Percentiles rank a stretch among this genome's conserved stretches.
These are phyloP conservation scores for Tetragonia tetragonoides DNA, from an alignment of 148 eudicot genomes.

Conservation along the genomic window DNA sequence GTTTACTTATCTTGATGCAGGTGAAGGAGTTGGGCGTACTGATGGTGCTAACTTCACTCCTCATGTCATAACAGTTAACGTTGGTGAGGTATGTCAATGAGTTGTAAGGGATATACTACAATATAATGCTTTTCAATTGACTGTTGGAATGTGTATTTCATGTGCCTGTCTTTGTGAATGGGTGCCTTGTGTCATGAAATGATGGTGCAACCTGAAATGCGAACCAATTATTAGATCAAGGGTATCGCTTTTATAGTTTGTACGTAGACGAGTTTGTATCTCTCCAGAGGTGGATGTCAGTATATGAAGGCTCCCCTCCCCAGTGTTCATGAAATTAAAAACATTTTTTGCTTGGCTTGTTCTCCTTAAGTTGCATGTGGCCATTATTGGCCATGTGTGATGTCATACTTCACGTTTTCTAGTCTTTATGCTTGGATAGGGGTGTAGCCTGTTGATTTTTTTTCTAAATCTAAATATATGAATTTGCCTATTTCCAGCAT, in stretches of 20 bases:
- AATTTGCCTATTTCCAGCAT: not conserved
- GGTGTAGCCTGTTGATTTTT: not conserved
- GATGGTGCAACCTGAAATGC: not conserved
- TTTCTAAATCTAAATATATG: not conserved
- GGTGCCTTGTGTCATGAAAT: conserved; percentile 5
- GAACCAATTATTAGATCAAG: not conserved
- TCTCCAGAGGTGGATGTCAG: not conserved
- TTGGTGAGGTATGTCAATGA: conserved; percentile 61
- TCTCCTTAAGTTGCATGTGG: not conserved
- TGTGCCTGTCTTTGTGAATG: not conserved
- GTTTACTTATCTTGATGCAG: conserved; percentile 33
- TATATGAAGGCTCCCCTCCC: not conserved
- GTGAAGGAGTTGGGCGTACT: conserved; percentile 40
- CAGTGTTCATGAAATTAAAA: not conserved
- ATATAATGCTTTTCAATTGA: not conserved
- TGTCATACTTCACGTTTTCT: not conserved
- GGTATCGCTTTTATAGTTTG: not conserved
- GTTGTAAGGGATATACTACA: not conserved
- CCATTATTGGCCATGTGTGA: not conserved
- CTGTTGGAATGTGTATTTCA: not conserved
- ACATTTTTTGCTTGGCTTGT: not conserved
- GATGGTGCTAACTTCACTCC: conserved; percentile 69
- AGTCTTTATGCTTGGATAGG: not conserved
- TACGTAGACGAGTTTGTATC: not conserved
- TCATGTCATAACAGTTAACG: conserved; percentile 61